Evolutionary conservation across 345 rosid species (phyloP), one percentile per base, ranked within the genome.

Genomic region (Citropsis articulata): DNA sequence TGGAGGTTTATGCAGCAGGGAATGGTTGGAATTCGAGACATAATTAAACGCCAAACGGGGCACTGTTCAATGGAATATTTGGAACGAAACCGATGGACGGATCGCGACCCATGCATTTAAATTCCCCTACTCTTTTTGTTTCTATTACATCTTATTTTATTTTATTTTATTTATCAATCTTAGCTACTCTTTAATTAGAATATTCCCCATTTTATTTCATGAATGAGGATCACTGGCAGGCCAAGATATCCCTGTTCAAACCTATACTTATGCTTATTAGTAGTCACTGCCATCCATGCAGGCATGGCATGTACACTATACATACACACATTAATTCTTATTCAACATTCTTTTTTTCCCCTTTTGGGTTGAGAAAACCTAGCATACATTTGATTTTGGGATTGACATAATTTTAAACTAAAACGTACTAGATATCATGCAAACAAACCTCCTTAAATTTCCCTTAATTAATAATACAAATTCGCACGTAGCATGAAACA

Each of bases 31-130:
- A 86, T 68, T 85, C 76, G 90, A 77, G 84, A 84, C 21, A 24
- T 42, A 42, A 28, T 28, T 13, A 6, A 30, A 83, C 48, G 71
- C 86, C 87, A 84, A 61, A 75, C 81, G 45, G 69, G 66, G 85
- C 63, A 82, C 82, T 80, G 79, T 81, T 85, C 85, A 80, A 78
- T 81, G 87, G 87, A 89, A 85, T 86, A 87, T 84, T 77, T 82
- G 84, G 86, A 82, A 83, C 72, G 84, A 82, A 82, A 88, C 81
- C 73, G 55, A 25, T n/a, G n/a, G 82, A 86, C 77, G 80, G 93
- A 88, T 75, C 22, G 85, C 50, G 86, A 87, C 88, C 81, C 73
- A 59, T n/a, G n/a, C n/a, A n/a, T 80, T 79, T 76, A 57, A 80
- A 72, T 80, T 78, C 78, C 69, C 69, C 60, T 57, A 45, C 72